Evolutionary conservation across 1,284 basidiomycete species (phyloP), one percentile per base, ranked within the genome.

Genomic region (Cystobasidiaceae sp.): DNA sequence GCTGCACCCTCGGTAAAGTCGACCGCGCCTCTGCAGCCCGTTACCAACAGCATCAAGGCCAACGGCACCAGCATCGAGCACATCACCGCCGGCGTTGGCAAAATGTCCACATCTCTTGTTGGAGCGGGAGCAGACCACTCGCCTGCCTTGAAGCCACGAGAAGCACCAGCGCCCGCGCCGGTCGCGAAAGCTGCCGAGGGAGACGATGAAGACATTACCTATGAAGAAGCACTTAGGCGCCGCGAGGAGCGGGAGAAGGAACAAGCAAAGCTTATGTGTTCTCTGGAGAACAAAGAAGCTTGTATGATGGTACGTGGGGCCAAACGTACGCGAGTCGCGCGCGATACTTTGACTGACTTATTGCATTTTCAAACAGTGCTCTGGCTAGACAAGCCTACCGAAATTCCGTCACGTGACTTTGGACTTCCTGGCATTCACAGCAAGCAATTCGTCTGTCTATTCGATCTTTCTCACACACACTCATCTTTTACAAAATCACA

Each of bases 241-340:
- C 85, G 86, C 71, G 82, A 82, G 67, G 84, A 86, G 60, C 82
- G 86, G n/a, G 86, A 93, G 78, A 77, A 85, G 8, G 91, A 90
- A 75, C 85, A 89, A 61, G 92, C 85, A 11, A 86, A 87, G 78
- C 77, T 94, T 61, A 76, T 83, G 73, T 94, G 92, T 75, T 89
- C 87, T 52, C 69, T 94, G 39, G 89, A 92, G 77, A 94, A 94
- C 78, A 90, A 90, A 50, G 78, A 77, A 5, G n/a, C n/a, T n/a
- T n/a, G n/a, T n/a, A n/a, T n/a, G n/a, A n/a, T n/a, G n/a, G n/a
- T n/a, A n/a, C n/a, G n/a, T n/a, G n/a, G n/a, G n/a, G n/a, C n/a
- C n/a, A n/a, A n/a, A n/a, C n/a, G n/a, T n/a, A n/a, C n/a, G n/a
- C n/a, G n/a, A n/a, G n/a, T n/a, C n/a, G n/a, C n/a, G n/a, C n/a